Conservation (phyloP, 148 eudicot species). For the Mesembryanthemum crystallinum region DNA sequence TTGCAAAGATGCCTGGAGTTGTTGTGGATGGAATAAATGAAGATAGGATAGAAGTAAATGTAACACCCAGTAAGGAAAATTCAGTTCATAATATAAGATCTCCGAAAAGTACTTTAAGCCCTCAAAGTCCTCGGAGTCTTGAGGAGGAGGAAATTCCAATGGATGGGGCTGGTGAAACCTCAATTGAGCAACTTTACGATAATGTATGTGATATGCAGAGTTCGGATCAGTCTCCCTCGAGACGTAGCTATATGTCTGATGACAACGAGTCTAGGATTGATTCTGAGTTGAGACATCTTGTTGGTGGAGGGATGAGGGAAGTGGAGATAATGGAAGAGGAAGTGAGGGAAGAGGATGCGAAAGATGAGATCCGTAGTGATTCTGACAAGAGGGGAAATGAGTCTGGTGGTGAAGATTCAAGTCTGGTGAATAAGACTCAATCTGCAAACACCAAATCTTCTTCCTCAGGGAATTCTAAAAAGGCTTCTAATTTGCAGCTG, state of each 20-base stretch:
- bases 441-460: conserved; percentile 31
- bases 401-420: conserved; percentile 25
- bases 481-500: conserved; percentile 35
- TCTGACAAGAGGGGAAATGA: conserved; percentile 45
- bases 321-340: conserved; percentile 90
- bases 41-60: conserved; percentile 46
- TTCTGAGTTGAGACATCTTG: conserved; percentile 90
- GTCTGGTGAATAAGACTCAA: conserved; percentile 31
- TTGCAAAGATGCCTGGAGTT: conserved; percentile 72
- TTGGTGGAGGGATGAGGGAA: conserved; percentile 92
- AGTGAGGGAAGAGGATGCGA: conserved; percentile 43
- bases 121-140: conserved; percentile 44
- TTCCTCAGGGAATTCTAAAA: conserved; percentile 43
- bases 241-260: conserved; percentile 78
- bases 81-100: conserved; percentile 38
- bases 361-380: conserved; percentile 39
- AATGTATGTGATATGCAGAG: conserved; percentile 99
- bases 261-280: conserved; percentile 94
- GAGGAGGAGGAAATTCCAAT: conserved; percentile 35
- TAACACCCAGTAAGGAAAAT: conserved; percentile 48
- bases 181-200: conserved; percentile 90
- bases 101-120: conserved; percentile 47
- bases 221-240: conserved; percentile 94
- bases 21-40: conserved; percentile 54
- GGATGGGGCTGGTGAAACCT: conserved; percentile 54